Base-by-base conservation (phyloP, 176 grass and related monocot species). In the Hsuehochloa calcarea region DNA sequence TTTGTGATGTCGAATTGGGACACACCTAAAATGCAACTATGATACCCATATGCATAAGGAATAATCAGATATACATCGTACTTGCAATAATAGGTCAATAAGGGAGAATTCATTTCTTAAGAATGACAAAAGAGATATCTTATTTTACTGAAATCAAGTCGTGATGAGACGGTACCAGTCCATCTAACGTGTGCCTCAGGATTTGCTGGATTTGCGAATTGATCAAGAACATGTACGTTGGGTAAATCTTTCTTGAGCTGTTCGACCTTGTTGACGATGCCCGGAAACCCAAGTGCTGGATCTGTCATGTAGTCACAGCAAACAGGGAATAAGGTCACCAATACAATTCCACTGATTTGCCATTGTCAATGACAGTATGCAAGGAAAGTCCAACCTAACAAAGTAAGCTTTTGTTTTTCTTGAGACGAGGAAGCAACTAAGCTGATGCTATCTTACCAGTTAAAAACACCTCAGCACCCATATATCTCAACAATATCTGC, bases 171-270 rank as follows among this genome's bases (percentile, higher is more conserved):
- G 16, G 13, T 91, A 96, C 94, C 94, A 58, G 94, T 96, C 73
- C 87, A 78, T 72, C 44, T 82, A 51, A 90, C 81, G 27, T 93
- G 91, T 49, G 94, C 94, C 1, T 90, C 80, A 27, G 83, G 67
- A 93, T 96, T 96, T 82, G 91, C 94, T 62, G 70, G 55, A 87
- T 96, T 93, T 0, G 52, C 0, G 64, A 93, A 90, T 37, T 96
- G 94, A 84, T 91, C 81, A 62, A 93, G 86, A 62, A 90, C 89
- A 70, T 93, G 81, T 8, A 90, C 84, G 78, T 93, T 89, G 25
- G 87, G 89, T 39, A 90, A 84, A 43, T 91, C 82, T 61, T 78
- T 82, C 63, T 90, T 93, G 65, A 96, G 87, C 79, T 96, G 72
- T 75, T 96, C 82, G 35, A 91, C 25, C 47, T 84, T 89, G 8